These are phyloP conservation scores for Ceratobasidium sp. DNA, from an alignment of 1,284 basidiomycete species.

Conservation along the genomic window DNA sequence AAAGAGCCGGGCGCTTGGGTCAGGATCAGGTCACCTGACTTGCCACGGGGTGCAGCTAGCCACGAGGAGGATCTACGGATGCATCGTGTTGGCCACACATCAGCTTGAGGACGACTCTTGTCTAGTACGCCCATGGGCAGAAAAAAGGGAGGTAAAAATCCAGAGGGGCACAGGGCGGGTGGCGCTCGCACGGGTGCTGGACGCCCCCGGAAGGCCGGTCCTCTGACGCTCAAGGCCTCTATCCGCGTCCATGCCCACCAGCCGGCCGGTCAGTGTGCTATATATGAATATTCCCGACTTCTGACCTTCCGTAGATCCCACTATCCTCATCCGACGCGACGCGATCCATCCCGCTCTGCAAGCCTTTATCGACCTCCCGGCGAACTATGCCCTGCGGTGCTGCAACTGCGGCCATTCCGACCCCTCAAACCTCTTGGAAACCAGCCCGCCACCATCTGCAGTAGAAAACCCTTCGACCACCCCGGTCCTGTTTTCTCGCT, in stretches of 20 bases:
- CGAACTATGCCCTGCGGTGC: constrained; percentile 9
- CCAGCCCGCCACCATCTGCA: background rate
- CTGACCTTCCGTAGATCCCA: background rate
- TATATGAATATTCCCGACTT: background rate
- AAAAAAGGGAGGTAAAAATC: constrained; percentile 34
- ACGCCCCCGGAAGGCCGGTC: constrained; percentile 26
- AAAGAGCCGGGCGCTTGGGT: background rate
- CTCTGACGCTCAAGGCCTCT: constrained; percentile 32
- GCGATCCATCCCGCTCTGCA: constrained; percentile 29
- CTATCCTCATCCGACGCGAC: constrained; percentile 8
- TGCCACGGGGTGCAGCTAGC: constrained; percentile 19
- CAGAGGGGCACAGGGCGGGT: constrained; percentile 26
- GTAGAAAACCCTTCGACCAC: constrained; percentile 1
- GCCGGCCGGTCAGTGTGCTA: background rate
- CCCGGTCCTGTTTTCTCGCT: constrained; percentile 12
- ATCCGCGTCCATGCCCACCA: constrained; percentile 29
- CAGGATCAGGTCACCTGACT: background rate
- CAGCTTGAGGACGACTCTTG: background rate
- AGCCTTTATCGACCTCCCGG: constrained; percentile 13
- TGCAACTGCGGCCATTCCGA: constrained; percentile 26
- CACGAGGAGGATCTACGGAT: constrained; percentile 21
- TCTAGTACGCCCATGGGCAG: constrained; percentile 21
- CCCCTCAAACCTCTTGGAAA: background rate
- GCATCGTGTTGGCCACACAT: constrained; percentile 24
- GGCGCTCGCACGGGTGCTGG: constrained; percentile 32